These are phyloP conservation scores for Acarospora socialis DNA, from an alignment of 2,329 filamentous ascomycete species.

Conservation along the genomic window DNA sequence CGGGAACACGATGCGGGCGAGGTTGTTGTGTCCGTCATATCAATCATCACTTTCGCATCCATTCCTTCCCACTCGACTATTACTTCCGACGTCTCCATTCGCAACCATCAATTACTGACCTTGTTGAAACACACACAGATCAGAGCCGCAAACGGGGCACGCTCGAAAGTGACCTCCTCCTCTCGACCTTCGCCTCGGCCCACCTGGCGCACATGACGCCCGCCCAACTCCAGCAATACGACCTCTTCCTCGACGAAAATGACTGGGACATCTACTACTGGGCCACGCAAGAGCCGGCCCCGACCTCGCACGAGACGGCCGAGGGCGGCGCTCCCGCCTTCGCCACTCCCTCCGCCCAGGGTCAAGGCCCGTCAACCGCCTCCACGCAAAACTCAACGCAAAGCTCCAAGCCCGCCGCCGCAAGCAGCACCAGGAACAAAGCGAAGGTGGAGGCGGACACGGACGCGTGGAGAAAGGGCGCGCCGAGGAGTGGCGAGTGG, in stretches of 20 bases:
- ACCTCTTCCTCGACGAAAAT: slow-evolving; percentile 92
- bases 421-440: slow-evolving; percentile 25
- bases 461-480: slow-evolving; percentile 36
- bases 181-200: slow-evolving; percentile 82
- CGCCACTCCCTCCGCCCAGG: slow-evolving; percentile 31
- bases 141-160: slow-evolving; percentile 94
- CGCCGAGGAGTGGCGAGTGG: slow-evolving; percentile 64
- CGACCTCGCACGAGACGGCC: slow-evolving; percentile 42
- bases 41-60: not conserved
- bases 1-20: slow-evolving; percentile 69
- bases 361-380: slow-evolving; percentile 19
- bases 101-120: slow-evolving; percentile 7
- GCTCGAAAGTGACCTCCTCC: slow-evolving; percentile 86
- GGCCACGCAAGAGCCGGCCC: slow-evolving; percentile 70
- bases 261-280: slow-evolving; percentile 99
- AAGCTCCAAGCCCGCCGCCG: slow-evolving; percentile 15
- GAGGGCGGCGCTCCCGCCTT: slow-evolving; percentile 35
- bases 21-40: slow-evolving; percentile 48
- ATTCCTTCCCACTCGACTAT: slow-evolving; percentile 1
- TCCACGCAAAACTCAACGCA: slow-evolving; percentile 12
- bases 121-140: slow-evolving; percentile 41
- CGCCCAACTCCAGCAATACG: slow-evolving; percentile 67
- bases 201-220: slow-evolving; percentile 61
- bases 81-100: not conserved
- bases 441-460: slow-evolving; percentile 19